phyloP scores from a whole-genome alignment of 805 yeast species.

The Wickerhamomyces alni region DNA sequence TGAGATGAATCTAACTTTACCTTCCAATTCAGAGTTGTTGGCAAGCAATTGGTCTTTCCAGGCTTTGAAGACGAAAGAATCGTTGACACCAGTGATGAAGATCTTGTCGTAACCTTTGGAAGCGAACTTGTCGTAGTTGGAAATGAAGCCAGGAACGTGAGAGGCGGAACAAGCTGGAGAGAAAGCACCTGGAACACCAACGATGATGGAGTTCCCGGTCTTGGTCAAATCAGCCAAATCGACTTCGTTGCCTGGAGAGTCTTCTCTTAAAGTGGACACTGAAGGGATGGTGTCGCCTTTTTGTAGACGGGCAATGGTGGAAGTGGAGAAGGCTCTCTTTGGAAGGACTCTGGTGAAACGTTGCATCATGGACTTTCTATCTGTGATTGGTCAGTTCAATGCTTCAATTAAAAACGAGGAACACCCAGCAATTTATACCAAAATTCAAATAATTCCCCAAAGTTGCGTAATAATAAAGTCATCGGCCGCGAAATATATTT shows the following conservation, averaged over 20 bases:
- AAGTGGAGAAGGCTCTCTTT: slow-evolving; percentile 22
- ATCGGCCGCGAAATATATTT: not conserved
- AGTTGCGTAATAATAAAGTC: not conserved
- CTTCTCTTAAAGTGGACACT: slow-evolving; percentile 43
- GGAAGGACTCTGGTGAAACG: slow-evolving; percentile 12
- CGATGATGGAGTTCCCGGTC: slow-evolving; percentile 46
- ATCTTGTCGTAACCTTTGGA: slow-evolving; percentile 59
- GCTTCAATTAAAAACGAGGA: not conserved
- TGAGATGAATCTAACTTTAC: slow-evolving; percentile 54
- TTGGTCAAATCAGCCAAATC: slow-evolving; percentile 44
- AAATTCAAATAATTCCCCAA: not conserved
- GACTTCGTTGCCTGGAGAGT: slow-evolving; percentile 59
- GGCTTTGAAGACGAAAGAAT: slow-evolving; percentile 77
- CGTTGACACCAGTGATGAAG: slow-evolving; percentile 75
- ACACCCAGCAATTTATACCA: not conserved
- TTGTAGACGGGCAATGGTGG: slow-evolving; percentile 28
- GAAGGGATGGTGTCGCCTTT: slow-evolving; percentile 63
- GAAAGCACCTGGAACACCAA: slow-evolving; percentile 73
- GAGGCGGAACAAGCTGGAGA: slow-evolving; percentile 72
- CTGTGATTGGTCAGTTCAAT: not conserved
- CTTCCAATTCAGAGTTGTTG: slow-evolving; percentile 5
- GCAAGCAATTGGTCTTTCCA: slow-evolving; percentile 51
- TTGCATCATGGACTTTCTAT: not conserved
- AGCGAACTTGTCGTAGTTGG: slow-evolving; percentile 42
- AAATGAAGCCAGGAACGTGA: slow-evolving; percentile 72